Percentiles rank a stretch among this genome's conserved stretches.
These are phyloP conservation scores for Cicer judaicum DNA, from an alignment of 306 rosid genomes.

Conservation along the genomic window DNA sequence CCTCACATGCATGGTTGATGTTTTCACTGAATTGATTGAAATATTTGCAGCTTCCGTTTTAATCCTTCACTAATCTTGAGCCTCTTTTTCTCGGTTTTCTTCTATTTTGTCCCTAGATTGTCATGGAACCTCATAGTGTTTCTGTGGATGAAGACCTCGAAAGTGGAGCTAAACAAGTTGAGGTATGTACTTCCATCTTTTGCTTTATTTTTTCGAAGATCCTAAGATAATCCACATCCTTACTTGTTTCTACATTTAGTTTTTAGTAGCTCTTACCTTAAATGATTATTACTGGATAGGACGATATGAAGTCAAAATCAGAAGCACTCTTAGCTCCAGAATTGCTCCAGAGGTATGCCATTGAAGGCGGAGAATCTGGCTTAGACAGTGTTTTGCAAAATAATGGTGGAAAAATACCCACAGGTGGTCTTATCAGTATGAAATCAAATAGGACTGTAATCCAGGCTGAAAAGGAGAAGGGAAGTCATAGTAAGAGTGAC, in stretches of 20 bases:
- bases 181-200: conserved; percentile 52
- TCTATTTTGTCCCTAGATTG: conserved; percentile 54
- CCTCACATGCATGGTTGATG: background rate
- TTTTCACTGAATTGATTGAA: too few relatives aligned
- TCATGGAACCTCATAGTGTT: conserved; percentile 74
- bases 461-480: conserved; percentile 51
- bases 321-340: conserved; percentile 59
- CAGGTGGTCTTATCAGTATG: conserved; percentile 67
- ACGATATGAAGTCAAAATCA: conserved; percentile 57
- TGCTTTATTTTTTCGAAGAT: background rate
- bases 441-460: conserved; percentile 56
- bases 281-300: conserved; percentile 50
- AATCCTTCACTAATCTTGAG: conserved; percentile 21
- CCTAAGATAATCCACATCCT: background rate
- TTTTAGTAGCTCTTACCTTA: conserved; percentile 32
- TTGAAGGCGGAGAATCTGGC: conserved; percentile 59
- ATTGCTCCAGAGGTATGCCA: conserved; percentile 62
- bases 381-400: conserved; percentile 57
- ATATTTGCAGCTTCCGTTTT: background rate
- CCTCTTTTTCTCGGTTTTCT: conserved; percentile 9
- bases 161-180: conserved; percentile 77
- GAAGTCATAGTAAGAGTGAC: conserved; percentile 50
- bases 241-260: conserved; percentile 14
- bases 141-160: conserved; percentile 83
- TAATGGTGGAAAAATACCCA: conserved; percentile 57